A percentile compares a stretch with the other conserved stretches of the same genome.
Conservation (phyloP, 768 basidiomycete genomes). For the Macrolepiota dolichaula region DNA sequence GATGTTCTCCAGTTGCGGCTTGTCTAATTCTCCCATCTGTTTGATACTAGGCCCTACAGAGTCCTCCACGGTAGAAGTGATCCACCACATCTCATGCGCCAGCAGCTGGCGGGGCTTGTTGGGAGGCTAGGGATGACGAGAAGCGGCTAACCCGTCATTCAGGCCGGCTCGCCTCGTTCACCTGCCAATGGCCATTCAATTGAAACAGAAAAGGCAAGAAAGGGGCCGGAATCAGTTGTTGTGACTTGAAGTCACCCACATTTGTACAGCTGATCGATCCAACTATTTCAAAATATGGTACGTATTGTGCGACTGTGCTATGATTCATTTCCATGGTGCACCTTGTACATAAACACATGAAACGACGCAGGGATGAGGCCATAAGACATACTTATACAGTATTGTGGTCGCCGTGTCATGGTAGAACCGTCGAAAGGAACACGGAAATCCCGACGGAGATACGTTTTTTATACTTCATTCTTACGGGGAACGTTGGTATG, state of each 20-base stretch:
- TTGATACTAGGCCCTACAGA: neutral
- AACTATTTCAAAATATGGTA: neutral
- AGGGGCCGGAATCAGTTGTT: constrained; percentile 4
- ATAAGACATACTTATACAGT: neutral
- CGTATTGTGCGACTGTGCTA: neutral
- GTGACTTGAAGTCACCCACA: neutral
- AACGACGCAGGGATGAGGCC: neutral
- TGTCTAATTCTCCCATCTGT: neutral
- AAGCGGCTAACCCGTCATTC: neutral
- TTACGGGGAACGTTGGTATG: neutral
- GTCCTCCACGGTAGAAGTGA: neutral
- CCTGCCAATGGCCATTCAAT: neutral
- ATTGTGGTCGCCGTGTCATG: neutral
- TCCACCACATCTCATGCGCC: neutral
- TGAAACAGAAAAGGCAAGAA: constrained; percentile 8
- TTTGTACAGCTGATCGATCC: neutral
- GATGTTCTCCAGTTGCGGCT: neutral
- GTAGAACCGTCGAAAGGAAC: neutral
- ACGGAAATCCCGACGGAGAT: neutral
- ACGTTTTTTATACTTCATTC: constrained; percentile 6
- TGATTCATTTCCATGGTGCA: neutral
- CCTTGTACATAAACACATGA: neutral
- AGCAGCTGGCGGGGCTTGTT: neutral
- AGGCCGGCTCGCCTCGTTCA: neutral
- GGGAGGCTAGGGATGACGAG: neutral